phyloP scores from a whole-genome alignment of 306 rosid species.

The Trifolium pratense region DNA sequence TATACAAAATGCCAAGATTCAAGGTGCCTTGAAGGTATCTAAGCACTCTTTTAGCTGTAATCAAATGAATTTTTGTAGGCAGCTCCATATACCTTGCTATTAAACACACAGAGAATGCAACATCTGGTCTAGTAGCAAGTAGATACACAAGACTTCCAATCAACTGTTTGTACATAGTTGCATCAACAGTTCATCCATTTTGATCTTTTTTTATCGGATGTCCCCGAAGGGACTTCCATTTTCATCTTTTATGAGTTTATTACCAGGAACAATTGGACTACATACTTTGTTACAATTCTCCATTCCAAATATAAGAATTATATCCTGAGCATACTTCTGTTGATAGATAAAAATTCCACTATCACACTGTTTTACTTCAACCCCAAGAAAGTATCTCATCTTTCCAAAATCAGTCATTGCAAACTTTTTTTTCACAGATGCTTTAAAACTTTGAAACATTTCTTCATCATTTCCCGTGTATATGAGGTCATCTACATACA shows the following conservation, averaged over 20 bases:
- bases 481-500: neutral
- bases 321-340: neutral
- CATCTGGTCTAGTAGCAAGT: neutral
- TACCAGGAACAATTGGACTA: neutral
- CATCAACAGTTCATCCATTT: too few species aligned
- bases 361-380: neutral
- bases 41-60: neutral
- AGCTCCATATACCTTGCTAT: neutral
- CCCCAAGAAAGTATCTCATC: neutral
- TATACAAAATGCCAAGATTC: neutral
- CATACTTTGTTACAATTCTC: neutral
- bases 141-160: neutral
- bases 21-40: neutral
- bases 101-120: neutral
- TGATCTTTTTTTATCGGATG: too few species aligned
- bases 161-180: neutral
- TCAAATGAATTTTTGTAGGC: neutral
- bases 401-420: neutral
- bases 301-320: neutral
- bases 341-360: neutral
- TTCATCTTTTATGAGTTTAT: neutral
- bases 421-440: neutral
- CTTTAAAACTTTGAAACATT: neutral
- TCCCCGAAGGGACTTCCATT: too few species aligned
- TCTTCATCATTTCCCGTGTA: neutral